Percentiles rank a stretch among this genome's conserved stretches.
These are phyloP conservation scores for Elongisporangium prolatum DNA, from an alignment of 352 stramenopile genomes.

Conservation along the genomic window DNA sequence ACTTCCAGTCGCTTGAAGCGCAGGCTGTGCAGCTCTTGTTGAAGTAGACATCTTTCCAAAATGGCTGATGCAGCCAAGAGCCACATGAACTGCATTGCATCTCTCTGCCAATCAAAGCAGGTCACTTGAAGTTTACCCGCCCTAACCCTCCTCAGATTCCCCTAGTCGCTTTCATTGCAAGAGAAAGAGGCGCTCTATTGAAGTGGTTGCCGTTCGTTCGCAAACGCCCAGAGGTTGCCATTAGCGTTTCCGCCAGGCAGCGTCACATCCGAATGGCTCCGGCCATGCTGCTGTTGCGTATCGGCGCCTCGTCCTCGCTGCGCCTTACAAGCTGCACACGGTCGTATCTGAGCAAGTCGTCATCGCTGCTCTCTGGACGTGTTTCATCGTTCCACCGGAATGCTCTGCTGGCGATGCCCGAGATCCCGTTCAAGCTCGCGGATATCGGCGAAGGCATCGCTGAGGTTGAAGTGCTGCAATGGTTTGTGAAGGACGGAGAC, in stretches of 20 bases:
- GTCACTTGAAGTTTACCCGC: no score
- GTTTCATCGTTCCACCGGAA: slow-evolving; percentile 36
- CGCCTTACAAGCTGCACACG: neutral
- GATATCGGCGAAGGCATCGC: slow-evolving; percentile 99
- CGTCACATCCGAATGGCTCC: neutral
- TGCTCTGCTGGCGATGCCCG: slow-evolving; percentile 35
- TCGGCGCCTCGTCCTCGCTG: slow-evolving; percentile 9
- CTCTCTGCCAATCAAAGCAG: no score
- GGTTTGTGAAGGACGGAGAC: slow-evolving; percentile 94
- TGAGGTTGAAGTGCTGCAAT: slow-evolving; percentile 98
- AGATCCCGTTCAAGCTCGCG: slow-evolving; percentile 89
- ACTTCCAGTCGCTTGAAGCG: slow-evolving; percentile 34
- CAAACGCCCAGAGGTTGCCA: no score
- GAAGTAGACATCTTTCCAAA: no score
- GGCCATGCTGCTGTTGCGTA: slow-evolving; percentile 10
- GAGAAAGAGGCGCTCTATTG: no score
- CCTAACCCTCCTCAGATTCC: no score
- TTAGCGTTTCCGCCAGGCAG: no score
- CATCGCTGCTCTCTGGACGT: no score
- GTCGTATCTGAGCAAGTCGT: no score
- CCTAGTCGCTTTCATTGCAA: no score
- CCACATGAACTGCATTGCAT: neutral
- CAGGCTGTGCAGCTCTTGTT: slow-evolving; percentile 18
- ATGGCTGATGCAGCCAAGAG: no score
- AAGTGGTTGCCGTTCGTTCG: no score